Evolutionary conservation across 768 basidiomycete genomes (phyloP).

Genomic region (Naematelia encephala): DNA sequence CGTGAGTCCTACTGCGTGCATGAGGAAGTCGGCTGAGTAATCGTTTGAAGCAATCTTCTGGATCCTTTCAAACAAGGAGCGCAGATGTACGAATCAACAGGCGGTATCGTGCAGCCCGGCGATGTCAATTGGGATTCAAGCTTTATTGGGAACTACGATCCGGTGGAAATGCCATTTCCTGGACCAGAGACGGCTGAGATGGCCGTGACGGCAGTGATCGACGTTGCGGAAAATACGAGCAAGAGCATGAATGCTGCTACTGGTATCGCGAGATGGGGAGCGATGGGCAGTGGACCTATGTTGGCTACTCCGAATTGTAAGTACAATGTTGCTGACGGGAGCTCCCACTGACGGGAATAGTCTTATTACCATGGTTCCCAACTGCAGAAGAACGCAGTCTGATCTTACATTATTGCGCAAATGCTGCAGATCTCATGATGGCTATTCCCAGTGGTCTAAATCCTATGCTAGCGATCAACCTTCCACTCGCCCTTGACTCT

Average conservation of each 20-base stretch:
- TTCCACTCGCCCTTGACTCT: conserved; percentile 54
- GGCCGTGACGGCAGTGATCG: not conserved
- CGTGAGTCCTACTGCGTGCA: too few relatives aligned
- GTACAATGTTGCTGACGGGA: not conserved
- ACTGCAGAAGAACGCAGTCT: conserved; percentile 46
- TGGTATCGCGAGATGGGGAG: conserved; percentile 1
- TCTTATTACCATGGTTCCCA: conserved; percentile 50
- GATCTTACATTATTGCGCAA: conserved; percentile 53
- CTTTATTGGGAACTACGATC: conserved; percentile 17
- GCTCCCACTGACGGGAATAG: conserved; percentile 15
- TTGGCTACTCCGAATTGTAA: conserved; percentile 39
- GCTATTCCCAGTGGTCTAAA: conserved; percentile 54
- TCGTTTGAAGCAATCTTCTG: not conserved
- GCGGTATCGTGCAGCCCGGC: not conserved
- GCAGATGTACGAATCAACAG: not conserved
- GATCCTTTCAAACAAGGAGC: not conserved
- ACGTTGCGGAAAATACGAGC: not conserved
- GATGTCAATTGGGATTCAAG: conserved; percentile 26
- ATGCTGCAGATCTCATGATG: conserved; percentile 57
- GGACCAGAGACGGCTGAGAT: not conserved
- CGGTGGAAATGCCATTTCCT: not conserved
- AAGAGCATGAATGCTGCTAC: conserved; percentile 2
- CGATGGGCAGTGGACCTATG: conserved; percentile 23
- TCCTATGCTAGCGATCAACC: conserved; percentile 54
- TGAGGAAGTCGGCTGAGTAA: too few relatives aligned